Conservation (phyloP, 2,329 filamentous ascomycete species). For the Pseudogymnoascus sp. region DNA sequence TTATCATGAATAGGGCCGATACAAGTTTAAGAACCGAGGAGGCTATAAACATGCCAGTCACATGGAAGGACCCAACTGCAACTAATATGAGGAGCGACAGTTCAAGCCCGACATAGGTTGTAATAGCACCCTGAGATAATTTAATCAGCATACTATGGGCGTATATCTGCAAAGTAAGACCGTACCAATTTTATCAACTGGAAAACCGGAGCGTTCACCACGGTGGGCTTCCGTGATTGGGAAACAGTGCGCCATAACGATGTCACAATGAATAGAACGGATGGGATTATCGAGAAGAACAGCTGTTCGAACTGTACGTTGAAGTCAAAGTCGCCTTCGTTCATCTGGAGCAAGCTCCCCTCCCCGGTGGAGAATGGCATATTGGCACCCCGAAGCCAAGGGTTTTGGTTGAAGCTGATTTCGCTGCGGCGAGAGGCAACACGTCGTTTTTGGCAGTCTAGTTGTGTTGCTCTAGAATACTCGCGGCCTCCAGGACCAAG, state of each 20-base stretch:
- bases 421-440: neutral
- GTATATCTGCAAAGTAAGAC: neutral
- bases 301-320: conserved; percentile 29
- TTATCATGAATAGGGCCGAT: conserved; percentile 21
- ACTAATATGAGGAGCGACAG: conserved; percentile 26
- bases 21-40: conserved; percentile 25
- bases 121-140: conserved; percentile 18
- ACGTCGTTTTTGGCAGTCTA: neutral
- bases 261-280: conserved; percentile 25
- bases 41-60: conserved; percentile 26
- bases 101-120: conserved; percentile 20
- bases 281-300: conserved; percentile 29
- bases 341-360: conserved; percentile 24
- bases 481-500: neutral
- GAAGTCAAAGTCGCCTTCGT: conserved; percentile 27
- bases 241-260: conserved; percentile 27
- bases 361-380: conserved; percentile 19
- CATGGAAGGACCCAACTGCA: conserved; percentile 12
- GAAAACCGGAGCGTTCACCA: conserved; percentile 26
- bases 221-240: conserved; percentile 25
- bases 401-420: neutral
- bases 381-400: conserved; percentile 10
- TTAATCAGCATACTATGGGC: conserved; percentile 12
- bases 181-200: conserved; percentile 27
- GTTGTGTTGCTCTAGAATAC: neutral